Evolutionary conservation across 306 rosid genomes (phyloP).

Genomic region (Cicer cuneatum): DNA sequence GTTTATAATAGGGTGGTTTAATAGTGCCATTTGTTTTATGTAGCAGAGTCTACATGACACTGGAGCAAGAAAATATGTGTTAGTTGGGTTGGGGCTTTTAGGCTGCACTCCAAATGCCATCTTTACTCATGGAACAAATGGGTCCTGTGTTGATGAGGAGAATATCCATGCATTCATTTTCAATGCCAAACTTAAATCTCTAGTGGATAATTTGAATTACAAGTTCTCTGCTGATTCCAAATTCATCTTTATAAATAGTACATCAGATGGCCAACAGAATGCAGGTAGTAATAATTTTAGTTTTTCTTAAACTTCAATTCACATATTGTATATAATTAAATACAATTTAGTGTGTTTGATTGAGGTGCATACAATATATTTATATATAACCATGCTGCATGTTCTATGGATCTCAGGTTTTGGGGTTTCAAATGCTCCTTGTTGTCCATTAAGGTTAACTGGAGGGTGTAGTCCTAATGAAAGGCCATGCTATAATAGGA

Average conservation of each 20-base stretch:
- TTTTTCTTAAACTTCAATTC: slow-evolving; percentile 13
- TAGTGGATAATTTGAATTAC: slow-evolving; percentile 47
- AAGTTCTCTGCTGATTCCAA: slow-evolving; percentile 39
- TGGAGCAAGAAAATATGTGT: slow-evolving; percentile 69
- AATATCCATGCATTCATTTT: slow-evolving; percentile 49
- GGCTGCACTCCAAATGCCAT: slow-evolving; percentile 58
- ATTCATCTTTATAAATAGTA: slow-evolving; percentile 47
- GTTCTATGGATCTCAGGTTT: slow-evolving; percentile 50
- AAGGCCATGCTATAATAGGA: slow-evolving; percentile 55
- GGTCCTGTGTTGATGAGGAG: slow-evolving; percentile 46
- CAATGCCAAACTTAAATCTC: slow-evolving; percentile 45
- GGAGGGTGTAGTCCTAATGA: slow-evolving; percentile 49
- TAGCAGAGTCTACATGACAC: slow-evolving; percentile 49
- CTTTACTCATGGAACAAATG: slow-evolving; percentile 7
- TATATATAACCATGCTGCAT: slow-evolving; percentile 26
- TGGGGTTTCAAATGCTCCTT: slow-evolving; percentile 29
- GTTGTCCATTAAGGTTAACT: slow-evolving; percentile 31
- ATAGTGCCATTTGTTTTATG: neutral
- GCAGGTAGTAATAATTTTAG: slow-evolving; percentile 12
- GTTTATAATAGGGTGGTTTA: neutral
- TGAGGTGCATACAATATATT: neutral
- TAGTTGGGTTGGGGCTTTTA: slow-evolving; percentile 58
- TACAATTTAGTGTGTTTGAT: neutral
- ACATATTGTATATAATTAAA: neutral
- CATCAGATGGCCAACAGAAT: neutral